A percentile compares a stretch with the other conserved stretches of the same genome.
phyloP scores from a whole-genome alignment of 176 grass and related monocot species.

The Ensete glaucum region DNA sequence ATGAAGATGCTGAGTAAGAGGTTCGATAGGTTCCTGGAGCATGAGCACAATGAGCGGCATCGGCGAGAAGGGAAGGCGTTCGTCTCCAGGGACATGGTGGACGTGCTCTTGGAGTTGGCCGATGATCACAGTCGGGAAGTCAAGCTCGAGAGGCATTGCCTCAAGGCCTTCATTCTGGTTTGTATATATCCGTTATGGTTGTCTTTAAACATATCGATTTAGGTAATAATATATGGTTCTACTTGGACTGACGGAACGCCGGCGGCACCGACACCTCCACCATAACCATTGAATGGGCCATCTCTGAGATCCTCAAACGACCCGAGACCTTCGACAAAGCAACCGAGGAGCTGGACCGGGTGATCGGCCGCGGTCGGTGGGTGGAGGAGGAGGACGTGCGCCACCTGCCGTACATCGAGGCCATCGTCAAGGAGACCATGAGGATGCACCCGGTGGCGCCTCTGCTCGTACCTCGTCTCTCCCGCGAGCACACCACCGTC shows the following conservation, averaged over 20 bases:
- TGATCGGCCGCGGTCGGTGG: not conserved
- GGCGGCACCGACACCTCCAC: not conserved
- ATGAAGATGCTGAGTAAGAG: conserved; percentile 10
- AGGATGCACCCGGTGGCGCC: not conserved
- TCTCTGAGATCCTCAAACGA: not conserved
- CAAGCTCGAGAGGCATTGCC: conserved; percentile 38
- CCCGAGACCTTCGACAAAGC: not conserved
- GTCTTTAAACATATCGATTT: too few species aligned
- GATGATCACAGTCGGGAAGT: conserved; percentile 53
- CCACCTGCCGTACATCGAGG: not conserved
- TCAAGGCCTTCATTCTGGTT: conserved; percentile 44
- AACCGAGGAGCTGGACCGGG: not conserved
- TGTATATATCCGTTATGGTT: not conserved
- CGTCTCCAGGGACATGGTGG: conserved; percentile 43
- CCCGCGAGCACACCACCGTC: conserved; percentile 15
- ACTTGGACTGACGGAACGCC: not conserved
- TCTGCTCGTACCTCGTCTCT: not conserved
- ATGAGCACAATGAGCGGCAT: conserved; percentile 7
- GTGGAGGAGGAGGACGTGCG: not conserved
- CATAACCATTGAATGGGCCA: not conserved
- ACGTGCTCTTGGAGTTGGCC: conserved; percentile 40
- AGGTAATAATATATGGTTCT: not conserved
- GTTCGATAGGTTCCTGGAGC: conserved; percentile 59
- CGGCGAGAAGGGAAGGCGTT: conserved; percentile 15
- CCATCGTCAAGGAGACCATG: conserved; percentile 3